Evolutionary conservation across 1,284 basidiomycete species (phyloP).

Genomic region (Lentinula novae-zelandiae): DNA sequence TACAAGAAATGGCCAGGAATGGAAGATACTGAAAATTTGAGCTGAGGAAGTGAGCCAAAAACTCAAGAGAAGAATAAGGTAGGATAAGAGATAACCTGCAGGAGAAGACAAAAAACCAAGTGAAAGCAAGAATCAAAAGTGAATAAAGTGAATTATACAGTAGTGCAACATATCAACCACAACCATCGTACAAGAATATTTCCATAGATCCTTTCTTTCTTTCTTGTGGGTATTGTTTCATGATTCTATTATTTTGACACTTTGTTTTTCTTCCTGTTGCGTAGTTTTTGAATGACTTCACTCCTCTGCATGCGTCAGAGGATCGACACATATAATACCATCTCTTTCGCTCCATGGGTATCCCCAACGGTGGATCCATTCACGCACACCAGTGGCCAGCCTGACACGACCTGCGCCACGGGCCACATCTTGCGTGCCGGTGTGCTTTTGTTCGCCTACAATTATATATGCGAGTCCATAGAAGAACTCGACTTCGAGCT

Average conservation of each 20-base stretch:
- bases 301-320: constrained; percentile 65
- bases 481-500: constrained; percentile 85
- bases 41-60: neutral
- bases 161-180: constrained; percentile 5
- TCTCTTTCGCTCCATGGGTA: constrained; percentile 95
- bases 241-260: neutral
- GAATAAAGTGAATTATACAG: constrained; percentile 6
- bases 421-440: constrained; percentile 78
- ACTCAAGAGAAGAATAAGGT: neutral
- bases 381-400: constrained; percentile 80
- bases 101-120: neutral
- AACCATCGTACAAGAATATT: constrained; percentile 2
- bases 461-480: constrained; percentile 85
- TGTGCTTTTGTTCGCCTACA: constrained; percentile 95
- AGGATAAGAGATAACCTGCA: neutral
- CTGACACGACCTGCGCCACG: constrained; percentile 81
- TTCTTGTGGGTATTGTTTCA: neutral
- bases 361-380: constrained; percentile 89
- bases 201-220: constrained; percentile 1
- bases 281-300: constrained; percentile 16
- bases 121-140: constrained; percentile 3
- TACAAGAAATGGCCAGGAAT: neutral
- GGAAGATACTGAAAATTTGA: neutral
- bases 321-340: constrained; percentile 86
- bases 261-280: constrained; percentile 8